These are phyloP conservation scores for Geotrichum fermentans DNA, from an alignment of 1,139 yeast genomes.

Conservation along the genomic window DNA sequence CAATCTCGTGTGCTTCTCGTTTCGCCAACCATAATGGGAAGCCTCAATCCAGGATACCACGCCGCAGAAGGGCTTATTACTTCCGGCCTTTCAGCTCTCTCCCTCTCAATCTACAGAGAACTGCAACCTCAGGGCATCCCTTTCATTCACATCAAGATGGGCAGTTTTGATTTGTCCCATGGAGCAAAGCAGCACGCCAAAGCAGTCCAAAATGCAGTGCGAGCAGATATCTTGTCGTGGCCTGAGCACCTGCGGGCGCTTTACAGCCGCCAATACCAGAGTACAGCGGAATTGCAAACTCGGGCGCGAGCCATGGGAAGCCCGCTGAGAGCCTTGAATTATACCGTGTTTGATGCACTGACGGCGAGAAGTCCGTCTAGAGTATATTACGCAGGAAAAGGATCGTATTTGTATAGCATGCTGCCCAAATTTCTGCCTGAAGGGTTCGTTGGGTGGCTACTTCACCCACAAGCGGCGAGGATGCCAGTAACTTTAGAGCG, in stretches of 20 bases:
- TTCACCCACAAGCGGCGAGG: conserved; percentile 28
- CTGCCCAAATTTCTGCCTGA: conserved; percentile 37
- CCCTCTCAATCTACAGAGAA: conserved; percentile 40
- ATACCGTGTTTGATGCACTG: conserved; percentile 38
- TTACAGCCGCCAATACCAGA: conserved; percentile 37
- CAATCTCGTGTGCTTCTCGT: conserved; percentile 40
- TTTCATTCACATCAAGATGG: conserved; percentile 36
- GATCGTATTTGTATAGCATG: conserved; percentile 37
- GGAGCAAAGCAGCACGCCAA: conserved; percentile 28
- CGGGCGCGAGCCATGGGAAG: conserved; percentile 33
- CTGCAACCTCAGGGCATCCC: conserved; percentile 34
- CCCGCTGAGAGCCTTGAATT: conserved; percentile 33
- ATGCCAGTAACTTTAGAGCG: conserved; percentile 17
- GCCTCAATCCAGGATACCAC: conserved; percentile 41
- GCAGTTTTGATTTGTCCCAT: conserved; percentile 39
- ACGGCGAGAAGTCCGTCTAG: conserved; percentile 32
- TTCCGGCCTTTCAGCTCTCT: conserved; percentile 37
- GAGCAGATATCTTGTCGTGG: conserved; percentile 43
- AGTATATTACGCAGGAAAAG: conserved; percentile 40
- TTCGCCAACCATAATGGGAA: conserved; percentile 41
- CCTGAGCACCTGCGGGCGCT: conserved; percentile 38
- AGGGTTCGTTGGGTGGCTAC: conserved; percentile 34
- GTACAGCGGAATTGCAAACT: conserved; percentile 34
- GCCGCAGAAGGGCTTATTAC: conserved; percentile 40
- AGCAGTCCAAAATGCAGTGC: conserved; percentile 34